Base-by-base conservation (phyloP, 1,284 basidiomycete genomes). In the Malassezia arunalokei region DNA sequence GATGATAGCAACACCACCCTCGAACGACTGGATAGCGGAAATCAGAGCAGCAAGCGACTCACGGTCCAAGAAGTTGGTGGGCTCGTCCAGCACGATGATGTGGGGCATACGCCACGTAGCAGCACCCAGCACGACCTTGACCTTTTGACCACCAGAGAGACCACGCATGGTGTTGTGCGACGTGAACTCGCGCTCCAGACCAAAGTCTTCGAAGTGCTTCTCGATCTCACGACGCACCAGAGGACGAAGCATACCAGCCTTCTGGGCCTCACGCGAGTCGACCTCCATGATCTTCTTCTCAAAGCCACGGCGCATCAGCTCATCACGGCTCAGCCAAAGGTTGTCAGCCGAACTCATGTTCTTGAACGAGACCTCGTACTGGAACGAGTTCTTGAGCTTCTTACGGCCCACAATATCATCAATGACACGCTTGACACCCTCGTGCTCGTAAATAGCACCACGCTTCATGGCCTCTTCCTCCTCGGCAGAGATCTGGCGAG, bases 301-400 rank as follows among this genome's bases (percentile, higher is more conserved):
- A 40, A 73, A 60, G 30, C 70, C 70, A 31, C 70, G 60, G 45
- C 63, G 62, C 48, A 71, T 64, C 6, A 73, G 62, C 43, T 73
- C 70, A 57, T 70, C 62, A 49, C 70, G 57, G 11, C 62, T 59
- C 15, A 73, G 17, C 70, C 70, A 73, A 17, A 64, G n/a, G 65
- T 73, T 73, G 49, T 73, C 70, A 51, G 70, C 59, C 15, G 68
- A 71, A n/a, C 62, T 64, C 62, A 65, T 65, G 63, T 69, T 67
- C 65, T 73, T 73, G 67, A 73, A 73, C 51, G 63, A 65, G 15
- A 71, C 59, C 58, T 73, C 70, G 64, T 73, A 73, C 63, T 71
- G 70, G 70, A 70, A 73, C 47, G 65, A 68, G 67, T 73, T 71
- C 67, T 73, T 73, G 30, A 71, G 50, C 69, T 73, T 73, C 68